These are phyloP conservation scores for Triticum urartu DNA, from an alignment of 176 grass and related monocot species.

Conservation along the genomic window DNA sequence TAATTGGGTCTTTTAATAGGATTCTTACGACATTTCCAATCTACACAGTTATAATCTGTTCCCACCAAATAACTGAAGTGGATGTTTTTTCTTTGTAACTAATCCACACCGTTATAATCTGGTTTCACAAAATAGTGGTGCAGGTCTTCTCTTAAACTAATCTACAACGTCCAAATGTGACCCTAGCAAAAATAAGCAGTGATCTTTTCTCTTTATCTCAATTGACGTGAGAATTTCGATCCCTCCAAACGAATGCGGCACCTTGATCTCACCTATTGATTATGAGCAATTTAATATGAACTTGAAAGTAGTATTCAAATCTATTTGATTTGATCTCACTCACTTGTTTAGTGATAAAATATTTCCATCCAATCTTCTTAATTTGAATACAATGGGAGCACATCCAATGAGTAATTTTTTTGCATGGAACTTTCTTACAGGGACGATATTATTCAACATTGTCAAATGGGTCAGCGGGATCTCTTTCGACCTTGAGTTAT, in stretches of 20 bases:
- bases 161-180: not conserved
- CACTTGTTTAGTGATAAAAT: not conserved
- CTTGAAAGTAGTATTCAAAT: not conserved
- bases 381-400: slow-evolving; percentile 11
- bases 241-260: not conserved
- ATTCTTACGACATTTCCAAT: not conserved
- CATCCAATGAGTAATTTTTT: not conserved
- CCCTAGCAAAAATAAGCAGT: not conserved
- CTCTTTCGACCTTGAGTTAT: slow-evolving; percentile 44
- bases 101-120: not conserved
- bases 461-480: slow-evolving; percentile 50
- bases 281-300: slow-evolving; percentile 1
- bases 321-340: slow-evolving; percentile 5
- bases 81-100: not conserved
- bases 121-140: not conserved
- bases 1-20: not conserved
- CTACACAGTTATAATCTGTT: not conserved
- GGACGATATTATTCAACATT: slow-evolving; percentile 74
- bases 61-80: not conserved
- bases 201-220: not conserved
- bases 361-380: not conserved
- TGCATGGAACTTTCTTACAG: slow-evolving; percentile 47
- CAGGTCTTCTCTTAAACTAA: not conserved
- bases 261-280: not conserved
- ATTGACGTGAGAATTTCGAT: not conserved